A percentile compares a stretch with the other conserved stretches of the same genome.
Conservation (phyloP, 768 basidiomycete genomes). For the Tephrocybe sp. region DNA sequence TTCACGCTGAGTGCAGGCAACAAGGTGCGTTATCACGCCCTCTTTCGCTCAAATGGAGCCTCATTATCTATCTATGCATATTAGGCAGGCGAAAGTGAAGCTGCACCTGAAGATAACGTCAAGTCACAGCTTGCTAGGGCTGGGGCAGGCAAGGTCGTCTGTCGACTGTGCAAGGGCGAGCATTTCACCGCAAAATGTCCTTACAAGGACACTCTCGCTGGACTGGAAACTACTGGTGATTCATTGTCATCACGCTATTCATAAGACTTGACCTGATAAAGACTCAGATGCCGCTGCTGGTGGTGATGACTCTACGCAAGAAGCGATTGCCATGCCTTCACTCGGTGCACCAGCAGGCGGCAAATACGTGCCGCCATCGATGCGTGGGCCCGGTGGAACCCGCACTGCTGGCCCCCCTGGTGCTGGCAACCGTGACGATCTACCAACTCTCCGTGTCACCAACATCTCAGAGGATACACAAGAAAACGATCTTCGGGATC, state of each 20-base stretch:
- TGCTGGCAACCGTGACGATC: slow-evolving; percentile 77
- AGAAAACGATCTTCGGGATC: slow-evolving; percentile 89
- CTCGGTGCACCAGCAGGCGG: slow-evolving; percentile 50
- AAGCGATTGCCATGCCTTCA: slow-evolving; percentile 33
- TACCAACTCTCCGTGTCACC: slow-evolving; percentile 95
- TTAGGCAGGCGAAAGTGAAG: slow-evolving; percentile 67
- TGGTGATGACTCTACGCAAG: slow-evolving; percentile 37
- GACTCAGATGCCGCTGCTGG: slow-evolving; percentile 31
- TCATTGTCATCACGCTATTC: slow-evolving; percentile 17
- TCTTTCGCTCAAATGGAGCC: neutral
- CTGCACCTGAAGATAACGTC: slow-evolving; percentile 59
- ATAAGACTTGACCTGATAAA: neutral
- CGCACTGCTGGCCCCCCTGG: slow-evolving; percentile 63
- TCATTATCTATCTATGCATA: neutral
- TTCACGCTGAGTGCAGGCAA: slow-evolving; percentile 57
- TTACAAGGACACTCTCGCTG: slow-evolving; percentile 90
- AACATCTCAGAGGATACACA: slow-evolving; percentile 95
- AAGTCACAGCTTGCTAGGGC: slow-evolving; percentile 69
- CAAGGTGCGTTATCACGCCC: slow-evolving; percentile 41
- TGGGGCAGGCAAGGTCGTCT: slow-evolving; percentile 86
- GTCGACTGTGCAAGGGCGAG: slow-evolving; percentile 93
- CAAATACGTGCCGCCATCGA: slow-evolving; percentile 94
- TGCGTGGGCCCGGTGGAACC: slow-evolving; percentile 65
- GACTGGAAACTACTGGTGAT: slow-evolving; percentile 62
- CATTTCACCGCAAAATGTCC: slow-evolving; percentile 99